These are phyloP conservation scores for Selaginella moellendorffii DNA, from an alignment of 75 land plant species.

Conservation along the genomic window DNA sequence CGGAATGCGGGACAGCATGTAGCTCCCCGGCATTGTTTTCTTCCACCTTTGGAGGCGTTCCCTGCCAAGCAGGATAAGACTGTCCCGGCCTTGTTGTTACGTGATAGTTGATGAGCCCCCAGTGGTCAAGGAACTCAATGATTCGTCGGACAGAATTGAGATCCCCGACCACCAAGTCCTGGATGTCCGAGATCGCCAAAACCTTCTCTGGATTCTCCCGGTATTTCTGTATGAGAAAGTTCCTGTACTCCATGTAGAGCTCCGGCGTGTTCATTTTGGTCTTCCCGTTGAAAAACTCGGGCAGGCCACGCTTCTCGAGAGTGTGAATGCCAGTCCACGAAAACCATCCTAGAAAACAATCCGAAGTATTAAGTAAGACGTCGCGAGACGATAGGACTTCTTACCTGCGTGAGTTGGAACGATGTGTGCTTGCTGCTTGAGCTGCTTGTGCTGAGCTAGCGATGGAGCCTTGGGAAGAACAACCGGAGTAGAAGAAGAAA, in stretches of 20 bases:
- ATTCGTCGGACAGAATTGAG: constrained; percentile 35
- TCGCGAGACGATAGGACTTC: no score
- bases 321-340: constrained; percentile 69
- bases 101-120: constrained; percentile 96
- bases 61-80: constrained; percentile 14
- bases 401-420: constrained; percentile 23
- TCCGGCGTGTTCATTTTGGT: constrained; percentile 44
- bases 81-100: constrained; percentile 26
- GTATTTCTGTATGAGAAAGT: constrained; percentile 63
- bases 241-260: constrained; percentile 60
- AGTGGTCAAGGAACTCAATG: constrained; percentile 71
- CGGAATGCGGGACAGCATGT: constrained; percentile 13
- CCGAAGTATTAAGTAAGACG: not conserved
- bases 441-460: not conserved
- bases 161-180: constrained; percentile 36
- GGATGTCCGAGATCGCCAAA: constrained; percentile 42
- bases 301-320: constrained; percentile 47
- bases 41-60: constrained; percentile 10
- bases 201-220: constrained; percentile 46
- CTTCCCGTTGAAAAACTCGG: constrained; percentile 74
- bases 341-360: constrained; percentile 59
- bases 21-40: constrained; percentile 12
- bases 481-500: not conserved
- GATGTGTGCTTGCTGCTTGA: constrained; percentile 1
- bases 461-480: not conserved